Base-by-base conservation (phyloP, 805 yeast species). In the Starmerella floricola region DNA sequence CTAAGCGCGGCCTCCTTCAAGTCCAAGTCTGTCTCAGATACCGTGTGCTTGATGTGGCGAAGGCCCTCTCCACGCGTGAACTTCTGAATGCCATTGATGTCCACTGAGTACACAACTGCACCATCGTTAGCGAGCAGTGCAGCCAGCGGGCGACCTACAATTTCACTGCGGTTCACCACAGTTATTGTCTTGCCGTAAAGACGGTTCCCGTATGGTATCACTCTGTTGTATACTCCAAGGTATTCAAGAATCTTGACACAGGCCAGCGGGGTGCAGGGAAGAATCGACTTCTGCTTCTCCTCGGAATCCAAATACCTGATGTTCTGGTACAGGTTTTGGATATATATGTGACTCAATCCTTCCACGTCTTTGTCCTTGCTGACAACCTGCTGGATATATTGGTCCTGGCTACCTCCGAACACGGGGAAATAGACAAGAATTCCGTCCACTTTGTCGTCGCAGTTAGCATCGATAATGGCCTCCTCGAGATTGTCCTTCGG, bases 361-460 rank as follows among this genome's bases (percentile, higher is more conserved):
- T 91, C 98, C 19, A 91, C 97, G 56, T 91, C 98, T 61, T 91
- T 91, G 47, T 84, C 88, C 31, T 78, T 68, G n/a, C 86, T 67
- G 16, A 91, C 87, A 47, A 86, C 81, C 63, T 91, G 97, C 64
- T 91, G 97, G 44, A 91, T 63, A 61, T 91, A 91, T 62, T 83
- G 94, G 62, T 91, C 98, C 63, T 91, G 97, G 45, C 83, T 74
- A 58, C 84, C 83, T 3, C 95, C 95, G 62, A 84, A 91, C 2
- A 91, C 97, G 0, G 98, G 98, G 72, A 88, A 91, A 61, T 91
- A 91, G 13, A 91, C 88, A 82, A 91, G 86, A 51, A 91, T 91
- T 19, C 97, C 98, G 58, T 86, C 78, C 31, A 88, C 83, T 1
- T 59, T 52, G 42, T 71, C 74, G 56, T 87, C 88, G 23, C 68